These are phyloP conservation scores for Chlamydomonas incerta DNA, from an alignment of 139 green algal species.

Conservation along the genomic window DNA sequence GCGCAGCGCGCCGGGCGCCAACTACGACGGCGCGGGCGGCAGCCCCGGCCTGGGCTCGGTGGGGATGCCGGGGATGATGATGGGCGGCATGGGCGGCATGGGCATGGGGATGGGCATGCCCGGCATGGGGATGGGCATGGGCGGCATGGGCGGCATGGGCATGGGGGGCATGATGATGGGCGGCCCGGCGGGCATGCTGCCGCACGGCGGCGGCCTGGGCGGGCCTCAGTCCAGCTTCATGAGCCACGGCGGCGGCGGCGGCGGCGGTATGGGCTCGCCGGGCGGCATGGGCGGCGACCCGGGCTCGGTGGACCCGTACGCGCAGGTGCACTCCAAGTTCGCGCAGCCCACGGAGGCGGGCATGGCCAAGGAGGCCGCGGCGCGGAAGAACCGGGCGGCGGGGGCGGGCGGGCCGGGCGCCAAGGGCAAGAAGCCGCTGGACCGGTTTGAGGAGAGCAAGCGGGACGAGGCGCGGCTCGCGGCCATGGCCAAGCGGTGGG, in stretches of 20 bases:
- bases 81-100: background rate
- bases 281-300: background rate
- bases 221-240: background rate
- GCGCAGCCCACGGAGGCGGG: constrained; percentile 26
- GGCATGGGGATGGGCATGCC: background rate
- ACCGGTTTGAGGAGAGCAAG: constrained; percentile 56
- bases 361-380: background rate
- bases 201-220: background rate
- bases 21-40: background rate
- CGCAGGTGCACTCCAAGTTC: constrained; percentile 40
- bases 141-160: background rate
- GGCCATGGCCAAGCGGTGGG: constrained; percentile 54
- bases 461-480: constrained; percentile 47
- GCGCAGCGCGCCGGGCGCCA: background rate
- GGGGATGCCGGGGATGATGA: background rate
- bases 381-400: constrained; percentile 18
- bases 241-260: background rate
- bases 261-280: background rate
- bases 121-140: background rate
- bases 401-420: background rate
- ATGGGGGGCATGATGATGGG: background rate
- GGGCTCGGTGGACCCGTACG: constrained; percentile 10
- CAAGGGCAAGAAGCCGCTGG: constrained; percentile 40
- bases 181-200: background rate
- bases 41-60: background rate